Evolutionary conservation across 768 basidiomycete species (phyloP).

Genomic region (Amanita exitialis): DNA sequence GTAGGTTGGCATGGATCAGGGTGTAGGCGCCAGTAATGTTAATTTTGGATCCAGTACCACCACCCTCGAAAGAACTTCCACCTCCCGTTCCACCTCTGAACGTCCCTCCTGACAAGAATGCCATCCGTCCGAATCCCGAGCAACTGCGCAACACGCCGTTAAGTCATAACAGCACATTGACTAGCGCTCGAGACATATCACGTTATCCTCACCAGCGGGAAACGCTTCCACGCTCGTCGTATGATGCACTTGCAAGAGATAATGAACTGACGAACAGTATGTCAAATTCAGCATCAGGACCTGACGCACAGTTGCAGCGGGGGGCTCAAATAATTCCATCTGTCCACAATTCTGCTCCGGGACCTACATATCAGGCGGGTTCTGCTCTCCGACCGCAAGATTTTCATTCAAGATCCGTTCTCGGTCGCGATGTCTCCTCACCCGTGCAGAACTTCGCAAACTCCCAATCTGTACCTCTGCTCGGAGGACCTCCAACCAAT

Average conservation of each 20-base stretch:
- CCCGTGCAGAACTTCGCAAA: neutral
- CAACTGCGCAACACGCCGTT: neutral
- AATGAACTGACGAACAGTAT: slow-evolving; percentile 8
- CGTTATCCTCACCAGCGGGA: neutral
- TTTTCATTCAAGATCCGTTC: neutral
- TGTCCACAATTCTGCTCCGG: slow-evolving; percentile 13
- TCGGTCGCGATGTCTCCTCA: neutral
- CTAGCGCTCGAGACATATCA: neutral
- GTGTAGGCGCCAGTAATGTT: neutral
- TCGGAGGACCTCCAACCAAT: neutral
- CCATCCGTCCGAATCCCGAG: too few species aligned
- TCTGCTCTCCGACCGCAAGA: slow-evolving; percentile 5
- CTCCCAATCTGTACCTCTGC: neutral
- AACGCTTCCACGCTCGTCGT: neutral
- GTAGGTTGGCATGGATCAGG: slow-evolving; percentile 17
- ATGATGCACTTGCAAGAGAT: neutral
- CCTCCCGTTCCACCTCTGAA: slow-evolving; percentile 51
- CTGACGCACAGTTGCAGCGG: slow-evolving; percentile 20
- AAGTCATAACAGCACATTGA: neutral
- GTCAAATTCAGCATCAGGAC: slow-evolving; percentile 14
- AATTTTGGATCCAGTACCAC: slow-evolving; percentile 31
- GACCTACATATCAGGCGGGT: slow-evolving; percentile 12
- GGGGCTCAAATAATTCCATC: slow-evolving; percentile 16
- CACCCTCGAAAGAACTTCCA: slow-evolving; percentile 50
- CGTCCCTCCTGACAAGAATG: neutral